phyloP scores from a whole-genome alignment of 495 filamentous ascomycete genomes.

The Xylaria venustula region DNA sequence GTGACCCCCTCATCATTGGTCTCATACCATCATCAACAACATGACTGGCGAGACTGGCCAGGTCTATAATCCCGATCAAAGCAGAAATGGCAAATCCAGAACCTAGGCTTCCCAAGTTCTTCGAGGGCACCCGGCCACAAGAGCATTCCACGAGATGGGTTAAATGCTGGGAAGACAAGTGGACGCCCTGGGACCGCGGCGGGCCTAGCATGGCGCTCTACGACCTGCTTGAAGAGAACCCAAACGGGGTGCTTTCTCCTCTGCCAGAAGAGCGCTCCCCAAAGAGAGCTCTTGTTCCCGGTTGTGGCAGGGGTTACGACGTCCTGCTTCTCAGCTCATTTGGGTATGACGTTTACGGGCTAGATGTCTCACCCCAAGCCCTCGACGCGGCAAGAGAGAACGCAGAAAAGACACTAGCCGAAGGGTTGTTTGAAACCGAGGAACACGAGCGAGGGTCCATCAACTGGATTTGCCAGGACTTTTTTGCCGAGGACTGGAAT shows the following conservation, averaged over 20 bases:
- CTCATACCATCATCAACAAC: neutral
- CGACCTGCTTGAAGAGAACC: slow-evolving; percentile 55
- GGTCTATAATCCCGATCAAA: too few species aligned
- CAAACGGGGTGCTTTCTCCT: slow-evolving; percentile 43
- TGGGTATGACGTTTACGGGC: slow-evolving; percentile 71
- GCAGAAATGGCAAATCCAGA: slow-evolving; percentile 2
- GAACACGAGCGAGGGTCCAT: slow-evolving; percentile 54
- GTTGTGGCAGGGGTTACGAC: slow-evolving; percentile 77
- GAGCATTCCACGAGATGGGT: slow-evolving; percentile 54
- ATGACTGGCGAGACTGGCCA: too few species aligned
- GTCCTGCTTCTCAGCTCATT: slow-evolving; percentile 66
- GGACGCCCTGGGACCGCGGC: slow-evolving; percentile 69
- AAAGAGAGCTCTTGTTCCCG: slow-evolving; percentile 61
- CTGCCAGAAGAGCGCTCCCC: slow-evolving; percentile 32
- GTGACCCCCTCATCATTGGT: neutral
- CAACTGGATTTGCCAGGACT: slow-evolving; percentile 66
- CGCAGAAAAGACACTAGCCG: slow-evolving; percentile 32
- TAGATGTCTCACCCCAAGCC: slow-evolving; percentile 64
- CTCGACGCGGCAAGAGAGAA: slow-evolving; percentile 51
- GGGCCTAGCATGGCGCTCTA: slow-evolving; percentile 64
- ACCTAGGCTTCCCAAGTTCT: slow-evolving; percentile 18
- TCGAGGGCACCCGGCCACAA: slow-evolving; percentile 16
- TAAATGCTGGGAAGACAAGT: slow-evolving; percentile 61
- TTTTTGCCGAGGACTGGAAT: slow-evolving; percentile 67
- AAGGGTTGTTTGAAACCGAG: slow-evolving; percentile 44